Percentiles rank a stretch among this genome's conserved stretches.
phyloP scores from a whole-genome alignment of 2,329 filamentous ascomycete genomes.

The Cladophialophora immunda region DNA sequence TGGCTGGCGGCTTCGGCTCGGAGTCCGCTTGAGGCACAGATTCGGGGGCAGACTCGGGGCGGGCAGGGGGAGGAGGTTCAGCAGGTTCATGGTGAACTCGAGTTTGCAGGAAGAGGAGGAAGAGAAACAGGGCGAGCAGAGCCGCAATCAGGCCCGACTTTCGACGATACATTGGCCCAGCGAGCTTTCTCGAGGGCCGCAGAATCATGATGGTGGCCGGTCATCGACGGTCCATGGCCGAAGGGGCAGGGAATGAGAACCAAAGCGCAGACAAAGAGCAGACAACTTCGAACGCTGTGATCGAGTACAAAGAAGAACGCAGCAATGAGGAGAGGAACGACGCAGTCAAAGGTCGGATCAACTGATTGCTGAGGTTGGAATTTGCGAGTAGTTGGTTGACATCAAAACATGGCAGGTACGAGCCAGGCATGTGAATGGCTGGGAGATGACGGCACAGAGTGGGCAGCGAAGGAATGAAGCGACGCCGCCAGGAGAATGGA shows the following conservation, averaged over 20 bases:
- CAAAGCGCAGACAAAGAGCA: not conserved
- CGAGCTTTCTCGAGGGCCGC: slow-evolving; percentile 9
- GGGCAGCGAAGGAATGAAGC: not conserved
- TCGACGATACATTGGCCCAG: slow-evolving; percentile 31
- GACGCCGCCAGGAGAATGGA: not conserved
- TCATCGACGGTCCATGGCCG: slow-evolving; percentile 7
- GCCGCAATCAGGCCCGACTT: slow-evolving; percentile 24
- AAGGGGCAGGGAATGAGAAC: not conserved
- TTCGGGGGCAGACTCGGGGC: slow-evolving; percentile 7
- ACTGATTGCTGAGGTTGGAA: not conserved
- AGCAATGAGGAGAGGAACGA: not conserved
- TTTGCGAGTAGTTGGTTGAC: not conserved
- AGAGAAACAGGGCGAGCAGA: slow-evolving; percentile 28
- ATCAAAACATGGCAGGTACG: not conserved
- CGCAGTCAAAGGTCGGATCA: not conserved
- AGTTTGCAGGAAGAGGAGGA: slow-evolving; percentile 34
- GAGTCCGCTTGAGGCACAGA: not conserved
- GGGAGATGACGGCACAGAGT: not conserved
- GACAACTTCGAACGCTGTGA: not conserved
- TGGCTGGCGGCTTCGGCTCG: slow-evolving; percentile 6
- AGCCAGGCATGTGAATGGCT: slow-evolving; percentile 2
- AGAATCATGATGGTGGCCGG: slow-evolving; percentile 16
- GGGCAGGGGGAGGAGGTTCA: slow-evolving; percentile 7
- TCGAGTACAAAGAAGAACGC: not conserved
- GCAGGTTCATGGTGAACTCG: slow-evolving; percentile 17